Conservation (phyloP, 371 early-diverging fungal genomes). For the Mortierella sp. region DNA sequence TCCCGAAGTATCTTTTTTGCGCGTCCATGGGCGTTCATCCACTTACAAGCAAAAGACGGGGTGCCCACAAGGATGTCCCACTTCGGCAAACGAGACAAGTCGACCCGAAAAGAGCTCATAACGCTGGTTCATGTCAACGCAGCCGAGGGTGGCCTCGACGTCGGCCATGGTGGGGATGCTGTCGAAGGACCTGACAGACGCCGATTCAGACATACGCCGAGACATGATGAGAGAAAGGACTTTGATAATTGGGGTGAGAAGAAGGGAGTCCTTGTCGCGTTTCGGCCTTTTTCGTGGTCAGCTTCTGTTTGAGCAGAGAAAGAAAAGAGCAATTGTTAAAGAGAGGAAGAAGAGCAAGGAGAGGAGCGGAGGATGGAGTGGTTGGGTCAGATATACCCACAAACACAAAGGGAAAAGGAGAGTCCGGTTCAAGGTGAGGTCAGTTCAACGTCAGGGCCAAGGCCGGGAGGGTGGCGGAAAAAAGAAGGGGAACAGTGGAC, state of each 20-base stretch:
- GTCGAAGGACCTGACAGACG: conserved; percentile 47
- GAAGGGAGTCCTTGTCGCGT: neutral
- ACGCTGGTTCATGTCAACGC: conserved; percentile 55
- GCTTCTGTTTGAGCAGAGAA: neutral
- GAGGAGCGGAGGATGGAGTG: neutral
- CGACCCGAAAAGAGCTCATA: conserved; percentile 51
- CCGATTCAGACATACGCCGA: conserved; percentile 54
- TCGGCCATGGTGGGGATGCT: conserved; percentile 56
- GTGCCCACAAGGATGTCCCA: conserved; percentile 53
- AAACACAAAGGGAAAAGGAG: too few relatives aligned
- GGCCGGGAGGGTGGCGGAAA: neutral
- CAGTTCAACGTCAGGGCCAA: neutral
- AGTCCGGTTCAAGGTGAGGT: too few relatives aligned
- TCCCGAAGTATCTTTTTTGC: neutral
- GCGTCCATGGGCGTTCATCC: too few relatives aligned
- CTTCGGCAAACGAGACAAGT: conserved; percentile 51
- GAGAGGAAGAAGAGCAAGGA: neutral
- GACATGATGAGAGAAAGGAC: conserved; percentile 14
- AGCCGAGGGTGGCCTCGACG: conserved; percentile 53
- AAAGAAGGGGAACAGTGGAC: conserved; percentile 1
- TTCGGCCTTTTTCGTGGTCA: neutral
- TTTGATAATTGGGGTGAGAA: neutral
- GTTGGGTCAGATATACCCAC: neutral
- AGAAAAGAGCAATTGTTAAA: neutral
- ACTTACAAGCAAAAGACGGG: conserved; percentile 56